phyloP scores from a whole-genome alignment of 2,329 filamentous ascomycete species.

The Pestalotiopsis sp. region DNA sequence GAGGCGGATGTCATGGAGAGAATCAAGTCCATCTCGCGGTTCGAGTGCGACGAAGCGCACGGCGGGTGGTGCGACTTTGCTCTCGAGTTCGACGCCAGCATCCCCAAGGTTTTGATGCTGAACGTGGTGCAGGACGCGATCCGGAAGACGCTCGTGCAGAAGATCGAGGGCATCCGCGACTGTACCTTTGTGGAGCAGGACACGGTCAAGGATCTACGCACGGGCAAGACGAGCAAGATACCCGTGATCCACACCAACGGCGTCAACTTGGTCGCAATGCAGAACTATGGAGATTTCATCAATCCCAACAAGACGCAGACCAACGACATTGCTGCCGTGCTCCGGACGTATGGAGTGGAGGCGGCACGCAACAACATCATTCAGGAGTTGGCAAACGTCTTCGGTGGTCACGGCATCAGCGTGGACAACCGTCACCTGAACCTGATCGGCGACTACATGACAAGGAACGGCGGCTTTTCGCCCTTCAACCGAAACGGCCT shows the following conservation, averaged over 20 bases:
- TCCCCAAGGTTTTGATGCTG: conserved; percentile 91
- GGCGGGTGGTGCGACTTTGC: conserved; percentile 81
- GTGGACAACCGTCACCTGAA: conserved; percentile 93
- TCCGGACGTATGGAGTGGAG: conserved; percentile 88
- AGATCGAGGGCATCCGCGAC: conserved; percentile 74
- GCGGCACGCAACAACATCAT: conserved; percentile 88
- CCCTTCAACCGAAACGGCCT: conserved; percentile 93
- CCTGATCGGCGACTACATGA: conserved; percentile 97
- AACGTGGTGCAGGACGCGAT: conserved; percentile 84
- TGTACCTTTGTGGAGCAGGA: conserved; percentile 70
- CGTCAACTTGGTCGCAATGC: conserved; percentile 89
- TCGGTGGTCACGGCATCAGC: conserved; percentile 86
- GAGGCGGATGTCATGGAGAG: conserved; percentile 66
- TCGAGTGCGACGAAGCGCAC: conserved; percentile 75
- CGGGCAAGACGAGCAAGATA: conserved; percentile 51
- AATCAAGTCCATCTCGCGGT: conserved; percentile 70
- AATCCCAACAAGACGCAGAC: conserved; percentile 85
- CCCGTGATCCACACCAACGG: conserved; percentile 76
- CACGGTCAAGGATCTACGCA: conserved; percentile 48
- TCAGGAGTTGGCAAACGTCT: conserved; percentile 81
- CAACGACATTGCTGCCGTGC: conserved; percentile 88
- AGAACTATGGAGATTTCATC: conserved; percentile 82
- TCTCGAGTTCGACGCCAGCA: conserved; percentile 77
- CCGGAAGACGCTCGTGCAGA: conserved; percentile 80
- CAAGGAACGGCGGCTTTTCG: conserved; percentile 84